Conservation (phyloP, 1,284 basidiomycete genomes). For the Apiotrichum laibachii region DNA sequence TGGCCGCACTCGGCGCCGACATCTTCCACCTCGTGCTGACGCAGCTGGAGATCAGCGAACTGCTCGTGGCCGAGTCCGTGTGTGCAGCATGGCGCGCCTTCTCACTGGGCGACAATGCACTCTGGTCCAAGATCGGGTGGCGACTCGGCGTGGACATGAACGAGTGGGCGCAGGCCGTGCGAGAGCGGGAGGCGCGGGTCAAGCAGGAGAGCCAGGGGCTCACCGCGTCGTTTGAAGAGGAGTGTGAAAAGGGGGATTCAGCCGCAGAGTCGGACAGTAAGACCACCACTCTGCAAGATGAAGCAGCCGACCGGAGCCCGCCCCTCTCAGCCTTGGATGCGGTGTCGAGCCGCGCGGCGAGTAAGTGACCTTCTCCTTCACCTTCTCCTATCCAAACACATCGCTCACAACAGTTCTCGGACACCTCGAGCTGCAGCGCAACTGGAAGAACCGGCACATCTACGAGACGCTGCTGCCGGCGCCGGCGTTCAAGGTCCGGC, state of each 20-base stretch:
- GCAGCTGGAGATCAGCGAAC: conserved; percentile 20
- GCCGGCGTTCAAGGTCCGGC: conserved; percentile 9
- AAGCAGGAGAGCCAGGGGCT: neutral
- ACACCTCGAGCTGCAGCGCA: neutral
- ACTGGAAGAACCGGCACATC: conserved; percentile 11
- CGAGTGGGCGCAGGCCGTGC: neutral
- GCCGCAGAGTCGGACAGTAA: neutral
- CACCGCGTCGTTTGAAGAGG: too few relatives aligned
- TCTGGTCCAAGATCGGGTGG: conserved; percentile 25
- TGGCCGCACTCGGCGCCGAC: conserved; percentile 30
- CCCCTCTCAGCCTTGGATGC: too few relatives aligned
- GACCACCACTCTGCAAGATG: neutral
- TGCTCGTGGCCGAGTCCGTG: conserved; percentile 22
- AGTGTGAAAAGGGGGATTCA: too few relatives aligned
- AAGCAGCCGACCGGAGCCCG: neutral
- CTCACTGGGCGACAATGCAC: conserved; percentile 15
- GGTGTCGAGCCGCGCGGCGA: too few relatives aligned
- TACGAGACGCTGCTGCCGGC: conserved; percentile 9
- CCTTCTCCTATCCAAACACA: too few relatives aligned
- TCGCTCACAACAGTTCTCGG: neutral
- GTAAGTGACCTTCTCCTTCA: too few relatives aligned
- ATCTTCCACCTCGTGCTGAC: conserved; percentile 33
- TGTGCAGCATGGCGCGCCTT: conserved; percentile 26
- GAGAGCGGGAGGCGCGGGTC: neutral
- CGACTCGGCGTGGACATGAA: conserved; percentile 22